Percentiles rank a stretch among this genome's conserved stretches.
These are phyloP conservation scores for Magnusiomyces tetraspermus DNA, from an alignment of 1,139 yeast species.

Conservation along the genomic window DNA sequence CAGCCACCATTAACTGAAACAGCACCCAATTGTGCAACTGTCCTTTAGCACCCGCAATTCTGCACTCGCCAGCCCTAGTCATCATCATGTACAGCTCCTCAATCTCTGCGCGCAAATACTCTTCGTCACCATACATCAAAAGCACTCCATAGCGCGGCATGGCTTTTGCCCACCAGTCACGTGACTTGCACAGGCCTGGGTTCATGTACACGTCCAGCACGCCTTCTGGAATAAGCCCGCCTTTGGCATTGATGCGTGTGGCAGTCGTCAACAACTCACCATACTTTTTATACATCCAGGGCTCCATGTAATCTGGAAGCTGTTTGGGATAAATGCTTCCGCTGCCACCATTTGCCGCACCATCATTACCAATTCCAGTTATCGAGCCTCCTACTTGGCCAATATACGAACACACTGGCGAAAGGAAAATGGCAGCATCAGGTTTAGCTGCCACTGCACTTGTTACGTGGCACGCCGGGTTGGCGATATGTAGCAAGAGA, in stretches of 20 bases:
- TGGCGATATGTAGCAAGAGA: conserved; percentile 31
- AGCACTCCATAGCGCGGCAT: conserved; percentile 35
- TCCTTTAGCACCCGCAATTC: conserved; percentile 21
- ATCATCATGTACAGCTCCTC: conserved; percentile 25
- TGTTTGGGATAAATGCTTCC: neutral
- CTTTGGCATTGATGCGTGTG: neutral
- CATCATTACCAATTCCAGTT: no score
- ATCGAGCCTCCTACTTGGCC: no score
- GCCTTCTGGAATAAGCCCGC: conserved; percentile 9
- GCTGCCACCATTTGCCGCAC: neutral
- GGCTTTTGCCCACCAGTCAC: conserved; percentile 35
- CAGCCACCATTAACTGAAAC: conserved; percentile 22
- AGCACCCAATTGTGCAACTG: conserved; percentile 33
- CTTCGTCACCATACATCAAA: conserved; percentile 36
- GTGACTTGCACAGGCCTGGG: conserved; percentile 33
- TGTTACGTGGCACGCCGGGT: conserved; percentile 23
- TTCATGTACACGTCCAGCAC: conserved; percentile 27
- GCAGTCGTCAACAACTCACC: neutral
- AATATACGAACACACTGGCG: conserved; percentile 27
- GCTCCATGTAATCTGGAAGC: conserved; percentile 4
- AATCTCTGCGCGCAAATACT: conserved; percentile 33
- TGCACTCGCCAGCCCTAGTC: conserved; percentile 17
- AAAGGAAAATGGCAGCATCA: conserved; percentile 33
- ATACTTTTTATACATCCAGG: conserved; percentile 2
- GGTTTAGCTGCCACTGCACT: conserved; percentile 24